Evolutionary conservation across 1,284 basidiomycete genomes (phyloP).

Genomic region (Trichosporon sp.): DNA sequence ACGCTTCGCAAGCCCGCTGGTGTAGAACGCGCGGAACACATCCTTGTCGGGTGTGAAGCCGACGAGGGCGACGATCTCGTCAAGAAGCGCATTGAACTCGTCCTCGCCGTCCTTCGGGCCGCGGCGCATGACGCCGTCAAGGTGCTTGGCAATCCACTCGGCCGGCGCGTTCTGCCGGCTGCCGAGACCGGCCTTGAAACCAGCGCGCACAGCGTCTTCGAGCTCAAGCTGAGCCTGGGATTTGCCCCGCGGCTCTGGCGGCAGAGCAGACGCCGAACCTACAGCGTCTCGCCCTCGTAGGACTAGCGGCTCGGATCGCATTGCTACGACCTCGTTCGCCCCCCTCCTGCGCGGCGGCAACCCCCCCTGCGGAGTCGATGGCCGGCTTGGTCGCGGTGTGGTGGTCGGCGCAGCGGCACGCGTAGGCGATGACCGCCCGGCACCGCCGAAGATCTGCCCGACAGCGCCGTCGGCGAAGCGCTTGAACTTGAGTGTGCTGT

Average conservation of each 20-base stretch:
- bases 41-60: constrained; percentile 82
- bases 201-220: constrained; percentile 56
- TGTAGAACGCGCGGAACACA: constrained; percentile 92
- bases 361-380: not conserved
- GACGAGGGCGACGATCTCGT: constrained; percentile 76
- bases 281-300: not conserved
- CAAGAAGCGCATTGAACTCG: constrained; percentile 66
- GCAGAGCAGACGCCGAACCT: not conserved
- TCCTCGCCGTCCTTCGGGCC: constrained; percentile 55
- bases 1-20: constrained; percentile 80
- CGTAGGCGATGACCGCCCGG: not conserved
- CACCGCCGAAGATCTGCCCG: constrained; percentile 51
- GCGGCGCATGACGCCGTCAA: constrained; percentile 78
- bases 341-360: not conserved
- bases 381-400: not conserved
- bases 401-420: not conserved
- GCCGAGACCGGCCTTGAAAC: constrained; percentile 77
- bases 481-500: constrained; percentile 67
- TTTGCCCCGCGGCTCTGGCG: not conserved
- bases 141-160: constrained; percentile 87
- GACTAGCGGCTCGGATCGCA: too few relatives aligned
- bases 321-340: too few relatives aligned
- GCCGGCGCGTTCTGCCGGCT: constrained; percentile 80
- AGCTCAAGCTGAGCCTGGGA: constrained; percentile 29
- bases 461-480: constrained; percentile 59